Evolutionary conservation across 2,329 filamentous ascomycete genomes (phyloP), one percentile per base, ranked within the genome.

Genomic region (Aspergillus phoenicis): DNA sequence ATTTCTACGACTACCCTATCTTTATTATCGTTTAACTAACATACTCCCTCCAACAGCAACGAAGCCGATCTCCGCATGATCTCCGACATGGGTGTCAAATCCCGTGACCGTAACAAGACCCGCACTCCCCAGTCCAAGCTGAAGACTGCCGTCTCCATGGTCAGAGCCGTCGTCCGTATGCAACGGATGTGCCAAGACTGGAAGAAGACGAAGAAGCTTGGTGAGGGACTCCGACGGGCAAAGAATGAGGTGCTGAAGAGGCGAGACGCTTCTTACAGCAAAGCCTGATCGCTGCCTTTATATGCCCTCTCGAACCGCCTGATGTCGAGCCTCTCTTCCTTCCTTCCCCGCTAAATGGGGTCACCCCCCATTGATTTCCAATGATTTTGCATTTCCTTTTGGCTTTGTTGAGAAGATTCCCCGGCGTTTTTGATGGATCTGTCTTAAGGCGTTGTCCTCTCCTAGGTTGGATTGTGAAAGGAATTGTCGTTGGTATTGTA

Each of bases 21-120:
- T 30, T 41, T 30, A 48, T 36, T 67, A 59, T 63, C n/a, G 30
- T 39, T 64, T 72, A 64, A 66, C 69, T 73, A 70, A 71, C 62
- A 61, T 56, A 8, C n/a, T n/a, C 53, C 10, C 11, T 26, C 28
- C 26, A 59, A 75, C 76, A 98, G 95, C 81, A 99, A 98, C 81
- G 89, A 94, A 76, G 90, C 91, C 62, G 92, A 98, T 75, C 87
- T 98, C 61, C 87, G 88, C 56, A 89, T 97, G 72, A 88, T 98
- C 64, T 86, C 90, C 68, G 85, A 90, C 68, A 96, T 97, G 82
- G 91, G 91, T 64, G 86, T 91, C 64, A 84, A 82, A 36, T 78
- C 75, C 30, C 73, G 71, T 36, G 71, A 71, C 36, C 68, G 70
- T 51, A 67, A 59, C 33, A 70, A 68, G 62, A 58, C 71, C 60